These are phyloP conservation scores for Pichia sp. DNA, from an alignment of 1,139 yeast species.

Conservation along the genomic window DNA sequence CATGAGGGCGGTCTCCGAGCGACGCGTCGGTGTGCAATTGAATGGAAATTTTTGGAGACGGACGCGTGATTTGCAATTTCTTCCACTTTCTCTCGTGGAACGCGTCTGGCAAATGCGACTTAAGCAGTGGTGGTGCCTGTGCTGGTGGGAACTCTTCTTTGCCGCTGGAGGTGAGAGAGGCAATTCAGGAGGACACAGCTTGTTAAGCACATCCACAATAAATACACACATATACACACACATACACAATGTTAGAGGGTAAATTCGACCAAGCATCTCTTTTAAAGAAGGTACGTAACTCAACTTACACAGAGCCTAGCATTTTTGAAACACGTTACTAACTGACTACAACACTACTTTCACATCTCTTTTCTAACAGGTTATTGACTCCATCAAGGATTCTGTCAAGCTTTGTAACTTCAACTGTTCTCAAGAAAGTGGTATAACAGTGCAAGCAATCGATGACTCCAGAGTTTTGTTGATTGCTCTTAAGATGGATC, in stretches of 20 bases:
- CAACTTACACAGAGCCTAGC: background rate
- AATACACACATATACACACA: slow-evolving; percentile 1
- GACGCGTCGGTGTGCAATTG: too few relatives aligned
- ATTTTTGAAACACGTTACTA: background rate
- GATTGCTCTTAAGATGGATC: slow-evolving; percentile 81
- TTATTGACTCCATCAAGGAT: slow-evolving; percentile 89
- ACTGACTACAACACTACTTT: background rate
- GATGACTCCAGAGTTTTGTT: slow-evolving; percentile 95
- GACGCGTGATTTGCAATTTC: too few relatives aligned
- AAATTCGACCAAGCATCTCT: slow-evolving; percentile 90
- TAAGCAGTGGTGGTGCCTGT: background rate
- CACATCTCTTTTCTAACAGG: slow-evolving; percentile 25
- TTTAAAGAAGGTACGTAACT: slow-evolving; percentile 57
- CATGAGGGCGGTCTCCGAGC: too few relatives aligned
- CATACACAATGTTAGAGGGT: slow-evolving; percentile 78
- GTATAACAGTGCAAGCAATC: slow-evolving; percentile 94
- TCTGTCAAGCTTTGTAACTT: slow-evolving; percentile 92
- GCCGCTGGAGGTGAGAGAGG: background rate
- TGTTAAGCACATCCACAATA: background rate
- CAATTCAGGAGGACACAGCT: background rate
- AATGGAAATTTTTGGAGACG: too few relatives aligned
- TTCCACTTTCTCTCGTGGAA: too few relatives aligned
- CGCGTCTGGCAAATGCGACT: too few relatives aligned
- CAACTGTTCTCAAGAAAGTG: slow-evolving; percentile 83
- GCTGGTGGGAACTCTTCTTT: background rate